These are phyloP conservation scores for Phaeoacremonium minimum DNA, from an alignment of 2,329 filamentous ascomycete species.

Conservation along the genomic window DNA sequence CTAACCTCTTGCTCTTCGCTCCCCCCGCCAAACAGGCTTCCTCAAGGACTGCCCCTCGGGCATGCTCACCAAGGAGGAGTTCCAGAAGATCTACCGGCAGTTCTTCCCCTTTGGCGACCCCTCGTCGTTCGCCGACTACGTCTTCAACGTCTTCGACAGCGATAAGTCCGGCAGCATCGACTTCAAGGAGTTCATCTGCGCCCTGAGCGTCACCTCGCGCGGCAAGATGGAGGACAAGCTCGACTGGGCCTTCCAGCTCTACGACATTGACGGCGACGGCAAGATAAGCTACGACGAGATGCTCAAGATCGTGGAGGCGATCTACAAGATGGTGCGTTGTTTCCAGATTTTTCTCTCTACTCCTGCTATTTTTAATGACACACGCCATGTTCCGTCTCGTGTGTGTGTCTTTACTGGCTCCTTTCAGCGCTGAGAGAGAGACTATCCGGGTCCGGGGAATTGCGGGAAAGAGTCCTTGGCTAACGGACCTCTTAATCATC, in stretches of 20 bases:
- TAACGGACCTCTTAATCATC: background rate
- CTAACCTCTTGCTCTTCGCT: no score
- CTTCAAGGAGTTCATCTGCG: constrained; percentile 99
- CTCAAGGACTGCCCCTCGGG: constrained; percentile 97
- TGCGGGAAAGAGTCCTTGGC: background rate
- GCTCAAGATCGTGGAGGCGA: constrained; percentile 96
- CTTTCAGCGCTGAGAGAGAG: no score
- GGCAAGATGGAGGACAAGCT: constrained; percentile 99
- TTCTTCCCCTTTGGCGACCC: constrained; percentile 99
- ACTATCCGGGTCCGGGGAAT: background rate
- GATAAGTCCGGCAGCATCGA: constrained; percentile 97
- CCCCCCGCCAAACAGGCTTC: constrained; percentile 60
- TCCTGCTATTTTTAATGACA: background rate
- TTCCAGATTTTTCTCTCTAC: background rate
- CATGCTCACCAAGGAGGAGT: constrained; percentile 96
- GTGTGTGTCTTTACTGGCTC: no score
- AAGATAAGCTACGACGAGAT: constrained; percentile 99
- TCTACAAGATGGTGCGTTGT: constrained; percentile 93
- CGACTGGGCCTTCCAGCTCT: constrained; percentile 98
- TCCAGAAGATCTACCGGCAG: constrained; percentile 99
- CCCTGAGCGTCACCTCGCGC: constrained; percentile 90
- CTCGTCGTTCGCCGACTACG: constrained; percentile 95
- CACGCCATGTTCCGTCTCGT: no score
- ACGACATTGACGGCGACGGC: constrained; percentile 97
- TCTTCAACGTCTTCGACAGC: constrained; percentile 98